These are phyloP conservation scores for Populus hybrid DNA, from an alignment of 441 rosid species.

Conservation along the genomic window DNA sequence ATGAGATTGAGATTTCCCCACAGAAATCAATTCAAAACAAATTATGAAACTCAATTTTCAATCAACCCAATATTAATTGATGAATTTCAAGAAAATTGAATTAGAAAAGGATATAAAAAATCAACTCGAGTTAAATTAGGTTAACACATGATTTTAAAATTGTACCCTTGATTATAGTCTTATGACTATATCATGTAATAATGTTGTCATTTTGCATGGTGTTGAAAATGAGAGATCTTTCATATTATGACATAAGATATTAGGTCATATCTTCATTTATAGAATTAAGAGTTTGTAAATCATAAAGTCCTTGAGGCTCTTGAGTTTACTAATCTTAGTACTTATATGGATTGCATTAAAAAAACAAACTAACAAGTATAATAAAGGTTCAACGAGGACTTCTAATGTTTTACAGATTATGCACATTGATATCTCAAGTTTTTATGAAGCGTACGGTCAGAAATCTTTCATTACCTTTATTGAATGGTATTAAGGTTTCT, in stretches of 20 bases:
- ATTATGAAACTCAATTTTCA: no score
- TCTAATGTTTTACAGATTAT: not conserved
- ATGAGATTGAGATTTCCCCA: no score
- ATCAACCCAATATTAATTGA: no score
- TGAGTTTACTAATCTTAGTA: not conserved
- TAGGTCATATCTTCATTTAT: slow-evolving; percentile 15
- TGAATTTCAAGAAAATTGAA: no score
- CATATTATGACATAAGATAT: slow-evolving; percentile 13
- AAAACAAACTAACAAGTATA: not conserved
- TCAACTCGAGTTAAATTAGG: no score
- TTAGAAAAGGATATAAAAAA: no score
- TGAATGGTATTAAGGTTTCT: slow-evolving; percentile 13
- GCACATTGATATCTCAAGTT: not conserved
- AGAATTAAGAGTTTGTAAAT: slow-evolving; percentile 2
- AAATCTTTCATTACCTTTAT: not conserved
- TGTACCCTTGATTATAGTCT: not conserved
- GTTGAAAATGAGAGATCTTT: slow-evolving; percentile 3
- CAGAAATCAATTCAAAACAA: no score
- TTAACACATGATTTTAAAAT: not conserved
- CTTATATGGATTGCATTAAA: slow-evolving; percentile 5
- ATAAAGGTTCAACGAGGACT: not conserved
- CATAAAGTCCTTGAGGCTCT: slow-evolving; percentile 6
- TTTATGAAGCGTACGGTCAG: not conserved
- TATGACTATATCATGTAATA: not conserved
- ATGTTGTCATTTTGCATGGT: no score